phyloP scores from a whole-genome alignment of 2,329 filamentous ascomycete species.

The Claviceps quebecensis region DNA sequence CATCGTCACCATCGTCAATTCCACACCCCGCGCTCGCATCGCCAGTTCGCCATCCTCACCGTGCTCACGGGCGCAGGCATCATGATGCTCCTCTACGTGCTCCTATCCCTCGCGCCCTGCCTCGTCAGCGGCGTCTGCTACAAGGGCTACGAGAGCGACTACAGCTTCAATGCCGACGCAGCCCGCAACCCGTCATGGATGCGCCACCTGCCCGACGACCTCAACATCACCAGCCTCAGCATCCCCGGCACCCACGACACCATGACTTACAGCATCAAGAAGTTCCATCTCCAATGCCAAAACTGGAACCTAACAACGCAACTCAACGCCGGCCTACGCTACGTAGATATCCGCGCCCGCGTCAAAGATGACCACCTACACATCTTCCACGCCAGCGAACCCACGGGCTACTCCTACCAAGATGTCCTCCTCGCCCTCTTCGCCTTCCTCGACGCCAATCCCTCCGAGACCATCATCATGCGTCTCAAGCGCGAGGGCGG shows the following conservation, averaged over 20 bases:
- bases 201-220: constrained; percentile 25
- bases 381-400: constrained; percentile 32
- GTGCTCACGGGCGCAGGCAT: background rate
- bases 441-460: constrained; percentile 30
- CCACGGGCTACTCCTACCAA: constrained; percentile 30
- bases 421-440: constrained; percentile 30
- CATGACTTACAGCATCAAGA: constrained; percentile 29
- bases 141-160: constrained; percentile 17
- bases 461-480: constrained; percentile 33
- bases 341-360: constrained; percentile 35
- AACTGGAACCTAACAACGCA: constrained; percentile 30
- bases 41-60: background rate
- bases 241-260: constrained; percentile 41
- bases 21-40: background rate
- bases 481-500: constrained; percentile 34
- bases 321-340: constrained; percentile 31
- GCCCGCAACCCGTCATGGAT: constrained; percentile 27
- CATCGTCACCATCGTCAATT: background rate
- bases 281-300: constrained; percentile 30
- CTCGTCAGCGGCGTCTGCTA: constrained; percentile 16
- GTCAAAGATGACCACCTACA: constrained; percentile 27
- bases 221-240: constrained; percentile 28
- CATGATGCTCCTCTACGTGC: constrained; percentile 8
- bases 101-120: constrained; percentile 16
- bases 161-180: constrained; percentile 28